These are phyloP conservation scores for Ensete ventricosum DNA, from an alignment of 176 grass and related monocot species.

Conservation along the genomic window DNA sequence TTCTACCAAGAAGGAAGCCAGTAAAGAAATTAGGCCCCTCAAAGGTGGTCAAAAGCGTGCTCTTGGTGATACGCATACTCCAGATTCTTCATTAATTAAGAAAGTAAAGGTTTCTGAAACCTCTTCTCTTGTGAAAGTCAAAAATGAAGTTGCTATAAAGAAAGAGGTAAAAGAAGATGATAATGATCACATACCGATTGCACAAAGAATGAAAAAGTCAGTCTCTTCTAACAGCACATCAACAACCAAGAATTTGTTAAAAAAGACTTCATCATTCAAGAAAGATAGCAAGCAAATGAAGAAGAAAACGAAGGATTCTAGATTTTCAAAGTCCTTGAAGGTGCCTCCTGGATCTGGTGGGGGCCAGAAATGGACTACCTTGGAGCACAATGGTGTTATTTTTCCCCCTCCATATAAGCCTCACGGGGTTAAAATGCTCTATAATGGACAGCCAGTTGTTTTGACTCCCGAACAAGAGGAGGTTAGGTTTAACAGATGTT, in stretches of 20 bases:
- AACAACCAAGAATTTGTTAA: conserved; percentile 32
- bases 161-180: conserved; percentile 42
- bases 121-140: conserved; percentile 17
- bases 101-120: conserved; percentile 46
- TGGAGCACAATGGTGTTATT: conserved; percentile 87
- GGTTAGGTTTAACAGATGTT: conserved; percentile 34
- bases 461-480: conserved; percentile 92
- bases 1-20: conserved; percentile 32
- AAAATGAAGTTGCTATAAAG: conserved; percentile 16
- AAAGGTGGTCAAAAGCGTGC: conserved; percentile 53
- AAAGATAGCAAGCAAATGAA: conserved; percentile 60
- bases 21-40: conserved; percentile 15
- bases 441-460: conserved; percentile 67
- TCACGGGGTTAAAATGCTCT: conserved; percentile 93
- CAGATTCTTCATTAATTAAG: conserved; percentile 40
- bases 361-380: conserved; percentile 82
- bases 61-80: conserved; percentile 27
- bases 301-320: conserved; percentile 48
- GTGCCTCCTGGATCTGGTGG: conserved; percentile 83
- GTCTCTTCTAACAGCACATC: conserved; percentile 51
- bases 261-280: conserved; percentile 49
- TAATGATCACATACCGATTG: conserved; percentile 37
- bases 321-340: conserved; percentile 54
- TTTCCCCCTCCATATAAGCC: conserved; percentile 80
- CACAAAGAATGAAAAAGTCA: conserved; percentile 45